Conservation (phyloP, 2,329 filamentous ascomycete genomes). For the Ascosphaera apis region DNA sequence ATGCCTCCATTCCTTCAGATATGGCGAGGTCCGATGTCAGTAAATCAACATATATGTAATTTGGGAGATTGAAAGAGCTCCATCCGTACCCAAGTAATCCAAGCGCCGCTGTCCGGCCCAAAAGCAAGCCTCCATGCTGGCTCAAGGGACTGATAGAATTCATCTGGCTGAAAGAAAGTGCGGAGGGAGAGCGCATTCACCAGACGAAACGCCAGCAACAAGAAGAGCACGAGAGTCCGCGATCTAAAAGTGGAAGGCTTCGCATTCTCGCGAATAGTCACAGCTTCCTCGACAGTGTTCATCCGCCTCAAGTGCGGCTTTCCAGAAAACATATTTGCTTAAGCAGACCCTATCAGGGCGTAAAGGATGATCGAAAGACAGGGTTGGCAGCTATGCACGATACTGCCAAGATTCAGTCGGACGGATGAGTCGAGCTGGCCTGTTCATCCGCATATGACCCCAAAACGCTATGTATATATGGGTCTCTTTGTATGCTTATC, state of each 20-base stretch:
- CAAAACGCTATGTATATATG: too few species aligned
- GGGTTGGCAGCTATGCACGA: too few species aligned
- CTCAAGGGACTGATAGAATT: conserved; percentile 89
- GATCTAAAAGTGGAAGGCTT: background rate
- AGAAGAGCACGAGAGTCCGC: too few species aligned
- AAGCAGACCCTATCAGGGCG: too few species aligned
- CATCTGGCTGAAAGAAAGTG: conserved; percentile 96
- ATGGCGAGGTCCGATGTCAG: background rate
- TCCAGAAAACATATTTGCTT: too few species aligned
- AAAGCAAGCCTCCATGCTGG: conserved; percentile 82
- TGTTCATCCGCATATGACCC: too few species aligned
- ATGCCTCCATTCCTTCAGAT: conserved; percentile 64
- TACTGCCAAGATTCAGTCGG: too few species aligned
- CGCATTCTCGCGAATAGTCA: conserved; percentile 9
- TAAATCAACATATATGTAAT: conserved; percentile 4
- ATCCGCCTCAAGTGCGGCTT: too few species aligned
- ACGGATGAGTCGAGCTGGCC: too few species aligned
- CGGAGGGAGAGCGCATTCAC: conserved; percentile 54
- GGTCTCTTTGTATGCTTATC: too few species aligned
- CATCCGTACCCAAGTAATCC: conserved; percentile 74
- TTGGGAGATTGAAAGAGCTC: too few species aligned
- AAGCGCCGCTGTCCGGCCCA: conserved; percentile 53
- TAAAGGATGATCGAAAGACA: too few species aligned
- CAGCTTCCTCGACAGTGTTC: conserved; percentile 9
- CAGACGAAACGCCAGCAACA: conserved; percentile 44